Conservation (phyloP, 805 yeast species). For the Yarrowia divulgata region DNA sequence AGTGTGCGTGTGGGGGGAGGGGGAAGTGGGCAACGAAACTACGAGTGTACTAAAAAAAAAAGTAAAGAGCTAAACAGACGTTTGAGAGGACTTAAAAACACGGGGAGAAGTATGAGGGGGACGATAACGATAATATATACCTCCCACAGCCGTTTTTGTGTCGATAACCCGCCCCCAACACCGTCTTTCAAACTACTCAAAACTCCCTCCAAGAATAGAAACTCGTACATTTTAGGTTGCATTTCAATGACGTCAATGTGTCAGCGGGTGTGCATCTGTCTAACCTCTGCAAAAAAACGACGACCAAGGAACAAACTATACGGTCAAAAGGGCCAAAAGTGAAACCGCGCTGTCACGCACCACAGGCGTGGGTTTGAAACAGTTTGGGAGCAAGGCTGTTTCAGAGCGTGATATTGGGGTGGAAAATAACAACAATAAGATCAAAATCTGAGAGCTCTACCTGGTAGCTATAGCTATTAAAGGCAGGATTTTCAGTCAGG, state of each 20-base stretch:
- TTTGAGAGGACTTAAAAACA: background rate
- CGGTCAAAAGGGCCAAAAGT: background rate
- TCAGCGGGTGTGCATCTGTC: slow-evolving; percentile 14
- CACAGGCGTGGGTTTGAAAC: background rate
- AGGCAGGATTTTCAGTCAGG: background rate
- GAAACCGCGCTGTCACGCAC: background rate
- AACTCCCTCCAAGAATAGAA: background rate
- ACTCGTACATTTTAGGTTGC: slow-evolving; percentile 17
- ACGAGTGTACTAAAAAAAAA: no score
- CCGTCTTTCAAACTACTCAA: background rate
- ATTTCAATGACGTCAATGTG: slow-evolving; percentile 23
- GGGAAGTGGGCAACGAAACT: no score
- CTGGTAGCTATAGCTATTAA: no score
- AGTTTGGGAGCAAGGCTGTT: slow-evolving; percentile 17
- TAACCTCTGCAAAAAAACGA: background rate
- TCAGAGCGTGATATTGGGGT: no score
- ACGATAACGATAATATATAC: background rate
- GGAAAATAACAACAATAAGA: no score
- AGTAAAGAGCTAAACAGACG: no score
- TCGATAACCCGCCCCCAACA: background rate
- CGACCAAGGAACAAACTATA: no score
- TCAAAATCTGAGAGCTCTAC: background rate
- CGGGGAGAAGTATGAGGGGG: background rate
- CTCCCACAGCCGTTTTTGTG: background rate
- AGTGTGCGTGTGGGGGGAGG: background rate